phyloP scores from a whole-genome alignment of 805 yeast species.

The Ogataea parapolymorpha region DNA sequence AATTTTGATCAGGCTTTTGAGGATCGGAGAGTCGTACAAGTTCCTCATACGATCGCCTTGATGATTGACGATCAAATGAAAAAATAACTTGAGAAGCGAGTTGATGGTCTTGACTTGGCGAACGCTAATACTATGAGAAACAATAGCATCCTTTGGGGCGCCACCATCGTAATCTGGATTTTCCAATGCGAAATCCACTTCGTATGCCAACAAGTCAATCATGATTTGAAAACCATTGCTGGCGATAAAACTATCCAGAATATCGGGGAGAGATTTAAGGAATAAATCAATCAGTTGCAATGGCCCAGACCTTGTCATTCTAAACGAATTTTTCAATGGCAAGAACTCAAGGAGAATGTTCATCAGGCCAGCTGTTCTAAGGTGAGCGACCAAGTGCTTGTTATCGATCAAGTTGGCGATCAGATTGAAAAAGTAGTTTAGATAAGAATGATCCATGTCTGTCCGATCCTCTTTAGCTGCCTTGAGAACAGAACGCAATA shows the following conservation, averaged over 20 bases:
- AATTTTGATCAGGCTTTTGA: constrained; percentile 57
- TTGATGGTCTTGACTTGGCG: constrained; percentile 59
- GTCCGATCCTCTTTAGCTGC: constrained; percentile 36
- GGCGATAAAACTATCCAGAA: constrained; percentile 60
- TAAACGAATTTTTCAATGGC: constrained; percentile 45
- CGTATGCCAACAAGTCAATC: constrained; percentile 58
- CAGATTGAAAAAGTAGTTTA: constrained; percentile 51
- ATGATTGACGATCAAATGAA: constrained; percentile 64
- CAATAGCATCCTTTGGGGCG: constrained; percentile 50
- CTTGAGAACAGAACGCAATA: constrained; percentile 60
- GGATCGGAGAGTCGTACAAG: constrained; percentile 78
- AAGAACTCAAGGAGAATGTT: constrained; percentile 63
- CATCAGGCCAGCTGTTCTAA: constrained; percentile 74
- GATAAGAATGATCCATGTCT: constrained; percentile 24
- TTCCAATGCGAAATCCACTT: constrained; percentile 59
- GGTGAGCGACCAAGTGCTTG: constrained; percentile 49
- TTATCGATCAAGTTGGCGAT: constrained; percentile 60
- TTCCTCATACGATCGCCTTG: constrained; percentile 83
- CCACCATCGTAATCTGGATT: constrained; percentile 56
- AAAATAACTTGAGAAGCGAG: constrained; percentile 59
- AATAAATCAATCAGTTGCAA: constrained; percentile 52
- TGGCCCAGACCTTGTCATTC: constrained; percentile 62
- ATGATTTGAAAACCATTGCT: constrained; percentile 62
- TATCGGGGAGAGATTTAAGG: constrained; percentile 43
- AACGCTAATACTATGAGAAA: constrained; percentile 50